Evolutionary conservation across 164 flowering plant species (phyloP).

Genomic region (Nymphaea colorata): DNA sequence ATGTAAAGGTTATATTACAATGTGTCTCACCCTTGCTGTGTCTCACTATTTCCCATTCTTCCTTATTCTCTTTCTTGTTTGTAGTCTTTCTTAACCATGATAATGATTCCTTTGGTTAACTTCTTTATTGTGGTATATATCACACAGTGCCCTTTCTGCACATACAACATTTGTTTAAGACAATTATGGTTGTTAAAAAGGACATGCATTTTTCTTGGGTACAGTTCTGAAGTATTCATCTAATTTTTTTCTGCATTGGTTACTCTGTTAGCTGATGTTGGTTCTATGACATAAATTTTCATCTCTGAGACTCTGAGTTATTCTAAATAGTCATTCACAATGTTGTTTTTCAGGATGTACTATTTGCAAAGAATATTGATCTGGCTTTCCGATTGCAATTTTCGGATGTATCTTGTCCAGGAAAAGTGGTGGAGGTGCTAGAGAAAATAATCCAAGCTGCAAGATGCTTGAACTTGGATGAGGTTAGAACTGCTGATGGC

Average conservation of each 20-base stretch:
- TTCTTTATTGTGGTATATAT: no score
- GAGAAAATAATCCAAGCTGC: conserved; percentile 39
- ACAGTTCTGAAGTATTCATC: not conserved
- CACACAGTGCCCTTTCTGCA: no score
- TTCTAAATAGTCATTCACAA: not conserved
- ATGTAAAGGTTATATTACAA: no score
- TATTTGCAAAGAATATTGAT: conserved; percentile 29
- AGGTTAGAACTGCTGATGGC: conserved; percentile 29
- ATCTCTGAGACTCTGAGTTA: not conserved
- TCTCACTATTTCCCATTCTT: no score
- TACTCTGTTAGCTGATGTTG: not conserved
- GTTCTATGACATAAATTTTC: not conserved
- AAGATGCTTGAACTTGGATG: conserved; percentile 54
- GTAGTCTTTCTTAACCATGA: no score
- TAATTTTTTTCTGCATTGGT: not conserved
- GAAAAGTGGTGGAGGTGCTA: conserved; percentile 15
- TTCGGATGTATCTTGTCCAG: conserved; percentile 13
- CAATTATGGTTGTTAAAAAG: not conserved
- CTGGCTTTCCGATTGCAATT: conserved; percentile 22
- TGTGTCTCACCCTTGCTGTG: no score
- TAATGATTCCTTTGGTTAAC: no score
- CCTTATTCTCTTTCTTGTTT: no score
- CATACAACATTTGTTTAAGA: not conserved
- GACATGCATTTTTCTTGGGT: not conserved
- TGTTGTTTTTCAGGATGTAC: conserved; percentile 32